These are phyloP conservation scores for Beauveria asiatica DNA, from an alignment of 2,329 filamentous ascomycete species.

Conservation along the genomic window DNA sequence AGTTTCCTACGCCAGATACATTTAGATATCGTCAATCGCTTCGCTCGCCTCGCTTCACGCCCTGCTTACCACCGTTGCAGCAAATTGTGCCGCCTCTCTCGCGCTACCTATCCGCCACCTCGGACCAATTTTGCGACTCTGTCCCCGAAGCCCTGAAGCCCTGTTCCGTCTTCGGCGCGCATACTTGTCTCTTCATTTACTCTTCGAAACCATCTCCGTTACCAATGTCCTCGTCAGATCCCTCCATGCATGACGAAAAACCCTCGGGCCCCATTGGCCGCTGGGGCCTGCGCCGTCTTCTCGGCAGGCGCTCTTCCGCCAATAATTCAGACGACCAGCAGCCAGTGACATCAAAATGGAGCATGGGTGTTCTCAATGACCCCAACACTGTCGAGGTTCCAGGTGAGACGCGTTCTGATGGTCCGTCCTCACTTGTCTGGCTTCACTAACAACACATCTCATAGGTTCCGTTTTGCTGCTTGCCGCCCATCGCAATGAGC, in stretches of 20 bases:
- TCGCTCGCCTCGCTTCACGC: not conserved
- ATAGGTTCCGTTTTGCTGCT: conserved; percentile 51
- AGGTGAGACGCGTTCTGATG: conserved; percentile 42
- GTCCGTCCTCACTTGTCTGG: not conserved
- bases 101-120: not conserved
- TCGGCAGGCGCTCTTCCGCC: conserved; percentile 5
- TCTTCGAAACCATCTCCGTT: not conserved
- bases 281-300: conserved; percentile 13
- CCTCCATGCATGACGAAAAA: conserved; percentile 6
- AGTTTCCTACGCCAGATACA: not conserved
- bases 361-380: conserved; percentile 77
- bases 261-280: not conserved
- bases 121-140: not conserved
- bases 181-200: not conserved
- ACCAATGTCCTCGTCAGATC: conserved; percentile 6
- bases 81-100: not conserved
- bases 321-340: conserved; percentile 8
- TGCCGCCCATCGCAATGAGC: conserved; percentile 46
- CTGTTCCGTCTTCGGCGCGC: no score
- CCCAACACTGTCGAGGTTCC: conserved; percentile 77
- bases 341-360: conserved; percentile 37
- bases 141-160: no score
- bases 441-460: not conserved
- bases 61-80: not conserved
- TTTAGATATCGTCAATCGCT: not conserved